Conservation (phyloP, 116 monocot genomes). For the Papilionanthe hybrid region DNA sequence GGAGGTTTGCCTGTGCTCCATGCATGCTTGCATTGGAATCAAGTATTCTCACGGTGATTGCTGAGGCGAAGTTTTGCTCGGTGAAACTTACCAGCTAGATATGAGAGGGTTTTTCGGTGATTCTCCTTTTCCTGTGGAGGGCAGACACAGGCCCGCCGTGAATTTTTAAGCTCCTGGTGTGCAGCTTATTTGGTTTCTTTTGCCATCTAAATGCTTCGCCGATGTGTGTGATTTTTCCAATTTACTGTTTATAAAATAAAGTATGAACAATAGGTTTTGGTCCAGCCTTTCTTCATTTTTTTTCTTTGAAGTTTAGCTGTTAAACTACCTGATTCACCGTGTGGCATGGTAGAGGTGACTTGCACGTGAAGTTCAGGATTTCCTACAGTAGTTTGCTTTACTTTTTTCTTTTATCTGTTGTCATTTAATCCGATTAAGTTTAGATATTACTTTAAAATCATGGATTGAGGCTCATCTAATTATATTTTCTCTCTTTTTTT, state of each 20-base stretch:
- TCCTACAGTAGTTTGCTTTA: background rate
- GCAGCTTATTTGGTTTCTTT: constrained; percentile 17
- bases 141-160: constrained; percentile 10
- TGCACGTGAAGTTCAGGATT: background rate
- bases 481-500: background rate
- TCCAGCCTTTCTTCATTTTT: background rate
- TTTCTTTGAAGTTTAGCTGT: background rate
- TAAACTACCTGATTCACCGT: background rate
- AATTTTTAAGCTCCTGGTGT: constrained; percentile 15
- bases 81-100: background rate
- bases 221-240: background rate
- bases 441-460: background rate
- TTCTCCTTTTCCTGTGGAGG: constrained; percentile 16
- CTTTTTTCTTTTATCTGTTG: background rate
- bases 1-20: background rate
- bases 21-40: background rate
- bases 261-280: background rate
- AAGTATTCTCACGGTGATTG: background rate
- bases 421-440: background rate
- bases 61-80: background rate
- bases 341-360: background rate
- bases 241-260: background rate
- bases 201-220: background rate
- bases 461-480: background rate
- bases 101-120: constrained; percentile 15